Evolutionary conservation across 2,329 filamentous ascomycete genomes (phyloP).

Genomic region (Drechslerella stenobrocha): DNA sequence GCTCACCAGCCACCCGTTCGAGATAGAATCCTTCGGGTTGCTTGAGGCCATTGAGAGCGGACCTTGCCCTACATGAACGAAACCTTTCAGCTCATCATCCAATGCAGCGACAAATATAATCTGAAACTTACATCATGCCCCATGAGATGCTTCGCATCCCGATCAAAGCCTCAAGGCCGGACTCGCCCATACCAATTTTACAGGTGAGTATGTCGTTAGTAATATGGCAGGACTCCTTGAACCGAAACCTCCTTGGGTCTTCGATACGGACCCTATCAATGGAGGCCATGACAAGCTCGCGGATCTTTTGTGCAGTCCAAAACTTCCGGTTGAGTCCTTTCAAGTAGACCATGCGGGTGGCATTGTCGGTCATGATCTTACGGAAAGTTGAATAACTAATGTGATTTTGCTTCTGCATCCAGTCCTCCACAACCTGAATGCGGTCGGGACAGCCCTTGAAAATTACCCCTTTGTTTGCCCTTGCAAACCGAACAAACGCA

Average conservation of each 20-base stretch:
- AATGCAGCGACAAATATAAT: background rate
- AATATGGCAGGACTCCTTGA: conserved; percentile 10
- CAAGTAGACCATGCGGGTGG: conserved; percentile 22
- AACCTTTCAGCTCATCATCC: conserved; percentile 3
- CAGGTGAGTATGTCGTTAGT: conserved; percentile 11
- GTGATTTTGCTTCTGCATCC: conserved; percentile 1
- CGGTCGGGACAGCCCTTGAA: conserved; percentile 18
- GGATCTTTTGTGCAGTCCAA: conserved; percentile 19
- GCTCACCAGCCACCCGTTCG: conserved; percentile 23
- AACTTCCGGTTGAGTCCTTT: conserved; percentile 15
- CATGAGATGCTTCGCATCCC: conserved; percentile 20
- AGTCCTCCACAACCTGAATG: conserved; percentile 18
- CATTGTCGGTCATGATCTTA: conserved; percentile 37
- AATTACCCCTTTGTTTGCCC: conserved; percentile 18
- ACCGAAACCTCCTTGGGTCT: conserved; percentile 19
- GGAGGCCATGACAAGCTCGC: conserved; percentile 22
- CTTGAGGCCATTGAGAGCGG: conserved; percentile 29
- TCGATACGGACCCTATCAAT: conserved; percentile 22
- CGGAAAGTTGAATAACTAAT: conserved; percentile 27
- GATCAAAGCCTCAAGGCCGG: conserved; percentile 15
- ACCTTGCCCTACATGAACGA: conserved; percentile 11
- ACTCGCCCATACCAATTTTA: conserved; percentile 4
- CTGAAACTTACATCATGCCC: conserved; percentile 29
- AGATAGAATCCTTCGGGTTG: conserved; percentile 35
- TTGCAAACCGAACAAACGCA: conserved; percentile 14